Evolutionary conservation across 139 green algal species (phyloP).

Genomic region (Micractinium conductrix): DNA sequence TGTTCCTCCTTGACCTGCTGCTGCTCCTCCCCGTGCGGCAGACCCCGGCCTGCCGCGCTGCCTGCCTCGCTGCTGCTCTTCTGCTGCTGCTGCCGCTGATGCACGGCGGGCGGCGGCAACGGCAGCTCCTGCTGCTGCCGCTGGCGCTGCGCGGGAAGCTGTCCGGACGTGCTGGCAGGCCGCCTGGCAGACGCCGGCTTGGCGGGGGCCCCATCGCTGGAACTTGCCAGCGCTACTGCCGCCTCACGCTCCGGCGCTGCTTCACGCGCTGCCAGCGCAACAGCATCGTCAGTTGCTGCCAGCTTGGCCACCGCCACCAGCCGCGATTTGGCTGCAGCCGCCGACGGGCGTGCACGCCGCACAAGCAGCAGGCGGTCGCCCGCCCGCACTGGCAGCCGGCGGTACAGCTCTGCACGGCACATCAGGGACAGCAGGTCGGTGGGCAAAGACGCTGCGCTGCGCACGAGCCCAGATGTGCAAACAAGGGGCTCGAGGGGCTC

Average conservation of each 20-base stretch:
- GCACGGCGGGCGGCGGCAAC: neutral
- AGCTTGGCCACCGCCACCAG: slow-evolving; percentile 2
- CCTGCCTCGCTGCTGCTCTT: neutral
- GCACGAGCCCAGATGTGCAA: too few relatives aligned
- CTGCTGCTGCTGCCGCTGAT: neutral
- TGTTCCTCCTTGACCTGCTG: neutral
- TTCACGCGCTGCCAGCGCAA: neutral
- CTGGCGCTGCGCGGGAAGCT: neutral
- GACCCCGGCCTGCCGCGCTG: too few relatives aligned
- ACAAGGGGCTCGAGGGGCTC: too few relatives aligned
- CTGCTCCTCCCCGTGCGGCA: neutral
- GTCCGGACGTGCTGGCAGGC: neutral
- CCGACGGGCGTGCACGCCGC: neutral
- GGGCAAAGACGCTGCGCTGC: too few relatives aligned
- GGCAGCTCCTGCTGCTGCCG: neutral
- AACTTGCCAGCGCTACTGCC: too few relatives aligned
- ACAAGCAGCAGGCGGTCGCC: slow-evolving; percentile 10
- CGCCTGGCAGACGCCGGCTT: neutral
- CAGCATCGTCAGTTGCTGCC: neutral
- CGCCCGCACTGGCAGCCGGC: neutral
- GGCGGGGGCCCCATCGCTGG: too few relatives aligned
- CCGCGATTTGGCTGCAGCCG: neutral
- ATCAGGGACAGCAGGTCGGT: too few relatives aligned
- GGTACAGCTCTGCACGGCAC: slow-evolving; percentile 6
- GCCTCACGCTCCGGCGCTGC: neutral